Conservation (phyloP, 2,329 filamentous ascomycete genomes). For the Cladosporium phlei region DNA sequence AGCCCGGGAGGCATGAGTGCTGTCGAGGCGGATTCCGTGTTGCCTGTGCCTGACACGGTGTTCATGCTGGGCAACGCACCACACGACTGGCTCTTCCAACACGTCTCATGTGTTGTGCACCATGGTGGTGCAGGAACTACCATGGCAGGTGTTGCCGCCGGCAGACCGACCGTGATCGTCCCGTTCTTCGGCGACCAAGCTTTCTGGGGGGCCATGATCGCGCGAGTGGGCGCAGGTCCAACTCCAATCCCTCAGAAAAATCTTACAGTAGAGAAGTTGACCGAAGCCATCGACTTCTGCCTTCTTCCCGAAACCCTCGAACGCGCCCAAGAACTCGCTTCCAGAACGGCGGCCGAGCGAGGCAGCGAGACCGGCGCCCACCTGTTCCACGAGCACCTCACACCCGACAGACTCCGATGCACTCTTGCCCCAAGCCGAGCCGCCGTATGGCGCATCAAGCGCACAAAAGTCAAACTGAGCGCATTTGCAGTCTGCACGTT, state of each 20-base stretch:
- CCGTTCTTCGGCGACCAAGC: constrained; percentile 55
- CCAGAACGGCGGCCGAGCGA: constrained; percentile 38
- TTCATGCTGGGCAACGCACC: constrained; percentile 50
- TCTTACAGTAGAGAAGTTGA: constrained; percentile 41
- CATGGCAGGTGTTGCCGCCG: constrained; percentile 47
- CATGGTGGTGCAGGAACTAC: constrained; percentile 56
- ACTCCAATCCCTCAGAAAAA: constrained; percentile 77
- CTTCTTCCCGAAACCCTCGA: constrained; percentile 31
- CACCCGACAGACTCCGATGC: constrained; percentile 61
- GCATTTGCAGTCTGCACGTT: constrained; percentile 65
- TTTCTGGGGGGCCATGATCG: constrained; percentile 48
- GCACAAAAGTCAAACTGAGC: constrained; percentile 62
- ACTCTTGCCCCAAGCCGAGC: constrained; percentile 60
- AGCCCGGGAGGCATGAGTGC: constrained; percentile 47
- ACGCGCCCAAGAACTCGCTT: constrained; percentile 34
- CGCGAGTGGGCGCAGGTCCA: constrained; percentile 48
- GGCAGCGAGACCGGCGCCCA: constrained; percentile 37
- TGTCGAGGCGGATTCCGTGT: constrained; percentile 21
- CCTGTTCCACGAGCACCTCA: constrained; percentile 46
- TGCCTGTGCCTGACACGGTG: constrained; percentile 31
- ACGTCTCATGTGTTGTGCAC: constrained; percentile 50
- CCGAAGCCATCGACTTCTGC: constrained; percentile 39
- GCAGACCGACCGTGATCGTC: constrained; percentile 48
- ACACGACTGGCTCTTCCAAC: constrained; percentile 53
- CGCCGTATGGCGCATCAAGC: constrained; percentile 63